These are phyloP conservation scores for Aciculosporium take DNA, from an alignment of 2,329 filamentous ascomycete genomes.

Conservation along the genomic window DNA sequence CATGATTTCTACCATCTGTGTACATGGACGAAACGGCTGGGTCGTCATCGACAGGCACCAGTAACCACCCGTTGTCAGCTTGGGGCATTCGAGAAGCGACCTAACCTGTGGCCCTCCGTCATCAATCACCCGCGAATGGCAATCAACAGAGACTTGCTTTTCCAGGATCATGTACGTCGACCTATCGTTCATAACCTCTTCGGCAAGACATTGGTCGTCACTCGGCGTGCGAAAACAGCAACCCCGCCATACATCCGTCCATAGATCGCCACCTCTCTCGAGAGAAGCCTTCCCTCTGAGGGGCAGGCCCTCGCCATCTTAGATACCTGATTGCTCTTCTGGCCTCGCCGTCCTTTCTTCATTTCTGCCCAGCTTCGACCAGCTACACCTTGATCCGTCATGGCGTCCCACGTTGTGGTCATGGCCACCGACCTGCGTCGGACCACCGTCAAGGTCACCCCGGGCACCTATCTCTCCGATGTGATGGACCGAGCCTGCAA, in stretches of 20 bases:
- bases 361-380: not conserved
- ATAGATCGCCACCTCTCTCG: not conserved
- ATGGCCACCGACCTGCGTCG: conserved; percentile 67
- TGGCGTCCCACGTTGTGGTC: conserved; percentile 82
- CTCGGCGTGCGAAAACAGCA: not conserved
- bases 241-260: not conserved
- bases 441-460: conserved; percentile 68
- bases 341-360: not conserved
- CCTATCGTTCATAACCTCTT: too few species aligned
- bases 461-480: conserved; percentile 68
- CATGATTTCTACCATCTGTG: too few species aligned
- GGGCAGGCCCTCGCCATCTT: not conserved
- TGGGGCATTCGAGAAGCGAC: too few species aligned
- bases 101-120: too few species aligned
- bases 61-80: too few species aligned
- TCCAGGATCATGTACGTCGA: too few species aligned
- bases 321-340: too few species aligned
- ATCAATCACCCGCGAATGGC: too few species aligned
- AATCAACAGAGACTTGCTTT: too few species aligned
- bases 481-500: conserved; percentile 76
- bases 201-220: too few species aligned
- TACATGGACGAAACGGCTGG: too few species aligned
- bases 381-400: conserved; percentile 23
- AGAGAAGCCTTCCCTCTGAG: not conserved
- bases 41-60: too few species aligned